These are phyloP conservation scores for Termitomyces sp. DNA, from an alignment of 768 basidiomycete species.

Conservation along the genomic window DNA sequence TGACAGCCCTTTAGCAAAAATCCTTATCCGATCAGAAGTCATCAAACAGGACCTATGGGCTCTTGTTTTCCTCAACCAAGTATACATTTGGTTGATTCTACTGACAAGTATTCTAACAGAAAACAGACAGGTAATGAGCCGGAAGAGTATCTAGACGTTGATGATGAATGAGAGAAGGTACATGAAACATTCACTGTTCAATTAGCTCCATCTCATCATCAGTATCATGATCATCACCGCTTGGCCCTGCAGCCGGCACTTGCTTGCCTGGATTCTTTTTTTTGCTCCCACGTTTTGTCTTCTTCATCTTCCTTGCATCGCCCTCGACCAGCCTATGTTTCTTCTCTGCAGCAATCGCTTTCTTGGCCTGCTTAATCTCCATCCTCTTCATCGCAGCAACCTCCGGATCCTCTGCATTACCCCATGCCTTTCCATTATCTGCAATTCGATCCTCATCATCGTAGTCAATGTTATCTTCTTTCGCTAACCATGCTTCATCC, in stretches of 20 bases:
- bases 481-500: neutral
- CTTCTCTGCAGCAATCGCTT: neutral
- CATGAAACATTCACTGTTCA: neutral
- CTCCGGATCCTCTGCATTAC: neutral
- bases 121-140: too few relatives aligned
- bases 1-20: too few relatives aligned
- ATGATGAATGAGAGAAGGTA: neutral
- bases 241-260: neutral
- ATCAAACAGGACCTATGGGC: too few relatives aligned
- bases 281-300: neutral
- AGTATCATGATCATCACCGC: too few relatives aligned
- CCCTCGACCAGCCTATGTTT: neutral
- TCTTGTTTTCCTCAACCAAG: too few relatives aligned
- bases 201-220: neutral
- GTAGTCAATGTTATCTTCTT: neutral
- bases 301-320: neutral
- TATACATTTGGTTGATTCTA: too few relatives aligned
- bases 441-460: neutral
- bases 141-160: neutral
- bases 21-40: too few relatives aligned
- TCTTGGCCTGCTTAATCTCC: neutral
- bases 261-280: neutral
- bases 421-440: conserved; percentile 3
- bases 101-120: too few relatives aligned
- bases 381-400: neutral